Base-by-base conservation (phyloP, 768 basidiomycete genomes). In the Xerocomellus amylosporus region DNA sequence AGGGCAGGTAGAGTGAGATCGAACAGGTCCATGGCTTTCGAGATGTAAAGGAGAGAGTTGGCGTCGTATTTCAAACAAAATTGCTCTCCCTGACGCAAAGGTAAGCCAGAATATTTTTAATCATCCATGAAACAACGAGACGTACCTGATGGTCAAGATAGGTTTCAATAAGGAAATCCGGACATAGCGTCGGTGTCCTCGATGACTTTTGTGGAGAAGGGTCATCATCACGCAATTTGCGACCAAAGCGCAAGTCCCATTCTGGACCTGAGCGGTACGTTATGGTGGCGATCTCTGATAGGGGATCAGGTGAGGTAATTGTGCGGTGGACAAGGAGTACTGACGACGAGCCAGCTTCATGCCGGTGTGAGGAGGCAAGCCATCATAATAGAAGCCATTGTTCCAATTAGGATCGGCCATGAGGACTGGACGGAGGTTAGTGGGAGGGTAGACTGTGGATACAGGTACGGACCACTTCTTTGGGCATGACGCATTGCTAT, bases 401-500 rank as follows among this genome's bases (percentile, higher is more conserved):
- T 98, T 99, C 97, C 97, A 99, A 59, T 98, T 98, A 0, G 96
- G 96, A 72, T 99, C 97, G 2, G 96, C 90, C 97, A 99, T 99
- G 49, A 99, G 82, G 17, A 99, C 97, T 98, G 39, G 22, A 46
- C 6, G 28, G 30, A 49, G 41, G 36, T 61, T 2, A 64, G 17
- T n/a, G 38, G 26, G 42, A 43, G 33, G 44, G 37, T 3, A 26
- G 9, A 22, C 22, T 4, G 53, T 33, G 22, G 24, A 34, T n/a
- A 42, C 43, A 5, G 49, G 49, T 56, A 45, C 50, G 55, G 59
- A 93, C 96, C 96, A 73, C 94, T 97, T 68, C 97, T 75, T 70
- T 99, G 97, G 1, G 97, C 95, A 72, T 87, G 94, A 37, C 97
- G 82, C 88, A 98, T 93, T 4, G 97, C 97, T 51, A 99, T 86